Percentiles rank a stretch among this genome's conserved stretches.
These are phyloP conservation scores for Dioszegia aurantiaca DNA, from an alignment of 768 basidiomycete species.

Conservation along the genomic window DNA sequence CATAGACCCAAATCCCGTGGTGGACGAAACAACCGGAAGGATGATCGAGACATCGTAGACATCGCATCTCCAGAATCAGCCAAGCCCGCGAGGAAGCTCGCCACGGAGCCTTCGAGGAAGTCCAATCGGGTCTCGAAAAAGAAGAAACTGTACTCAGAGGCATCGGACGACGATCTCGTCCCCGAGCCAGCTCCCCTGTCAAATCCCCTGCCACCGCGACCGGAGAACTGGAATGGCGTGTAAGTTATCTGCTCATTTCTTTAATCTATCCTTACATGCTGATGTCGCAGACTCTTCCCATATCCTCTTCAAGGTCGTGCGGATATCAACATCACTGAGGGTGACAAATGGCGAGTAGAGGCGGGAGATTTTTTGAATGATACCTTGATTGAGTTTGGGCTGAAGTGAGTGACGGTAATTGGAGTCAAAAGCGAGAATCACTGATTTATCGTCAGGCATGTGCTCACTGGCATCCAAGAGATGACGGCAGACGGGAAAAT, in stretches of 20 bases:
- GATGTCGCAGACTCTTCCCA: constrained; percentile 25
- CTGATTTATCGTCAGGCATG: constrained; percentile 16
- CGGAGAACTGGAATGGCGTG: constrained; percentile 25
- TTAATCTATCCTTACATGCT: neutral
- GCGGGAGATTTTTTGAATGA: constrained; percentile 90
- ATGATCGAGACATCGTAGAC: too few relatives aligned
- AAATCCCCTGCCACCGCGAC: neutral
- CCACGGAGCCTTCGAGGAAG: too few relatives aligned
- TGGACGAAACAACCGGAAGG: too few relatives aligned
- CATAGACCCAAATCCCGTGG: too few relatives aligned
- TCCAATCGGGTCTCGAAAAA: too few relatives aligned
- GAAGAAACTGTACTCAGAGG: too few relatives aligned
- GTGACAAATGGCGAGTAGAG: constrained; percentile 69
- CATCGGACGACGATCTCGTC: neutral
- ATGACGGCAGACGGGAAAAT: neutral
- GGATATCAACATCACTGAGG: constrained; percentile 69
- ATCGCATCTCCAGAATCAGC: too few relatives aligned
- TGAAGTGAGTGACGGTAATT: constrained; percentile 67
- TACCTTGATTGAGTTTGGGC: constrained; percentile 90
- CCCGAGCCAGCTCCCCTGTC: neutral
- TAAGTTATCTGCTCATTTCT: constrained; percentile 18
- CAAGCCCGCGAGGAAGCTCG: too few relatives aligned
- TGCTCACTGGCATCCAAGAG: neutral
- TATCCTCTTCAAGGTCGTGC: constrained; percentile 41
- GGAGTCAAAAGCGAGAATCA: neutral